Evolutionary conservation across 345 rosid species (phyloP).

Genomic region (Salix arbutifolia): DNA sequence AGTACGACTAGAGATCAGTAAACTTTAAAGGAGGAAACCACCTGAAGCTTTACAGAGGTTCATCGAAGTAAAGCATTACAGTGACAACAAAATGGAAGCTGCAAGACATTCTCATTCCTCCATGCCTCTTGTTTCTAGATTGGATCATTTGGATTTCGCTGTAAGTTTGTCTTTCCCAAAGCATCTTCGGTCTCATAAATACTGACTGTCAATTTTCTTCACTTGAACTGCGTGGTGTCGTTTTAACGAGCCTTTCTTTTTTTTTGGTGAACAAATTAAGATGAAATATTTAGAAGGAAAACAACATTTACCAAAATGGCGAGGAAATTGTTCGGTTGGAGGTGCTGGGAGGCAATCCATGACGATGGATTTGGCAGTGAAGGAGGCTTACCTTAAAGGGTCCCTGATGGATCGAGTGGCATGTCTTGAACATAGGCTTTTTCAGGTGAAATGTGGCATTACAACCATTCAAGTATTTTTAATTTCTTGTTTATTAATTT

Average conservation of each 20-base stretch:
- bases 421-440: conserved; percentile 59
- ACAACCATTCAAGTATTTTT: neutral
- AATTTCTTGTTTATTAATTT: no score
- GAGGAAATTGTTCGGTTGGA: conserved; percentile 10
- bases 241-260: neutral
- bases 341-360: conserved; percentile 22
- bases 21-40: conserved; percentile 15
- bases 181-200: neutral
- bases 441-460: conserved; percentile 41
- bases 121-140: conserved; percentile 52
- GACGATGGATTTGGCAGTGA: conserved; percentile 48
- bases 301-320: conserved; percentile 38
- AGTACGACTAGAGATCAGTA: neutral
- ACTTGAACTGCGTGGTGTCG: neutral
- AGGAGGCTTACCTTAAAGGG: conserved; percentile 71
- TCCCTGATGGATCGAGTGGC: conserved; percentile 64
- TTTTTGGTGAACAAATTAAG: conserved; percentile 20
- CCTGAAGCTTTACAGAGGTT: neutral
- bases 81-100: conserved; percentile 37
- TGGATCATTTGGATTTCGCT: conserved; percentile 71
- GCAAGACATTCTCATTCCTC: conserved; percentile 37
- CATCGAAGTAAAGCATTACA: neutral
- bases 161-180: conserved; percentile 30
- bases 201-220: no score
- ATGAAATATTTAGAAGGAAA: conserved; percentile 63